Conservation (phyloP, 2,329 filamentous ascomycete genomes). For the Chrysosporium queenslandicum region DNA sequence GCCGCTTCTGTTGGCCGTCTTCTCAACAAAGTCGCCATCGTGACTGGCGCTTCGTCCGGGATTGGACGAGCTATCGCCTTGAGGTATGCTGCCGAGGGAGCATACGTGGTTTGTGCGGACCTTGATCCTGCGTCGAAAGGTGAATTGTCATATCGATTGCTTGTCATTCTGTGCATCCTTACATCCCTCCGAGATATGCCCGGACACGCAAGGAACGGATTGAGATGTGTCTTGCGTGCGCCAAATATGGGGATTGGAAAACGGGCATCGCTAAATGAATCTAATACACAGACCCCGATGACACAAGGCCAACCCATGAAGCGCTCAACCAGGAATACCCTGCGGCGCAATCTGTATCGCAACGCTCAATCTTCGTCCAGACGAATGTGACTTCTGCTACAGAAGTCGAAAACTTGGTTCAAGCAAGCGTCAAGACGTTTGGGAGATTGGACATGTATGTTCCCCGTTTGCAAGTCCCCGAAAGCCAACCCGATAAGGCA, state of each 20-base stretch:
- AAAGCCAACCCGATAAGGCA: not conserved
- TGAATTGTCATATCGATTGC: conserved; percentile 1
- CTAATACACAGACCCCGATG: not conserved
- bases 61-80: conserved; percentile 19
- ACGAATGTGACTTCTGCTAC: conserved; percentile 35
- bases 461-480: not conserved
- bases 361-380: conserved; percentile 33
- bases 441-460: conserved; percentile 39
- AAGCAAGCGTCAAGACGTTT: conserved; percentile 27
- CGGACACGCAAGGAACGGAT: no score
- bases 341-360: conserved; percentile 1
- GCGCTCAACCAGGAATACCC: conserved; percentile 12
- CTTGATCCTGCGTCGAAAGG: conserved; percentile 13
- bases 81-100: conserved; percentile 19
- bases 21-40: conserved; percentile 18
- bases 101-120: conserved; percentile 20
- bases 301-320: conserved; percentile 18
- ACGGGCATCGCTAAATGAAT: no score
- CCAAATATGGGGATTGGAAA: no score
- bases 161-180: no score
- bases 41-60: conserved; percentile 19
- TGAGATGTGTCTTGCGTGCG: no score
- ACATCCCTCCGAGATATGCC: no score
- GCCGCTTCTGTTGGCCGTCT: conserved; percentile 8
- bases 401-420: conserved; percentile 32